Evolutionary conservation across 495 filamentous ascomycete genomes (phyloP).

Genomic region (Bathelium albidoporum): DNA sequence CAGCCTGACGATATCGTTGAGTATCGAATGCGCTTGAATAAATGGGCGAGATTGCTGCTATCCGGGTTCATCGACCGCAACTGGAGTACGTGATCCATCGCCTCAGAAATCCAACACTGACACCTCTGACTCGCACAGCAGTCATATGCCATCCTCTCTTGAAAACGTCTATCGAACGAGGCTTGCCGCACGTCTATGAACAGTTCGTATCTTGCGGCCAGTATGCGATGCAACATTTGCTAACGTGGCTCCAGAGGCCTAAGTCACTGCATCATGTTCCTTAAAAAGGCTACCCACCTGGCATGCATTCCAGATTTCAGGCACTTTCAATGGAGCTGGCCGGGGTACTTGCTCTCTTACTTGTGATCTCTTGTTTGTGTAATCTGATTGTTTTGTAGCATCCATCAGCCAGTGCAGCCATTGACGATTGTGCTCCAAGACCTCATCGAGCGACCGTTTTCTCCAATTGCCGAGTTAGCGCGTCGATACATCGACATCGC

Average conservation of each 20-base stretch:
- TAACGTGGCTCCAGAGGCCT: constrained; percentile 5
- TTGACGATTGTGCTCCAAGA: constrained; percentile 11
- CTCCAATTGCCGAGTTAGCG: background rate
- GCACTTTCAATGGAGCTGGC: constrained; percentile 14
- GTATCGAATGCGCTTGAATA: constrained; percentile 7
- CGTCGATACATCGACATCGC: constrained; percentile 7
- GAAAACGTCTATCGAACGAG: background rate
- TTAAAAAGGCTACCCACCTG: constrained; percentile 6
- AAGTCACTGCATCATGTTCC: constrained; percentile 6
- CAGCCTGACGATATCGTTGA: background rate
- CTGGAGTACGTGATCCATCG: background rate
- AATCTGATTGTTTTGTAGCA: background rate
- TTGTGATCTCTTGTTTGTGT: background rate
- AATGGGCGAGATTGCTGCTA: constrained; percentile 9
- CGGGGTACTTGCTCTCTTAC: background rate
- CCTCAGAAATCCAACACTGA: background rate
- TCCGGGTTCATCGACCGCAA: constrained; percentile 9
- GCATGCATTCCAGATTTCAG: constrained; percentile 7
- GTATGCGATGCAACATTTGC: background rate
- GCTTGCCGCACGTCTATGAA: constrained; percentile 9
- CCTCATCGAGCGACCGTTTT: constrained; percentile 6
- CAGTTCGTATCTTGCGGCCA: background rate
- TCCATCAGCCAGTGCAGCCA: constrained; percentile 10
- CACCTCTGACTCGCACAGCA: constrained; percentile 5
- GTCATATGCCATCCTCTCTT: constrained; percentile 8